Evolutionary conservation across 2,329 filamentous ascomycete species (phyloP), one percentile per base, ranked within the genome.

Genomic region (Claviceps africana): DNA sequence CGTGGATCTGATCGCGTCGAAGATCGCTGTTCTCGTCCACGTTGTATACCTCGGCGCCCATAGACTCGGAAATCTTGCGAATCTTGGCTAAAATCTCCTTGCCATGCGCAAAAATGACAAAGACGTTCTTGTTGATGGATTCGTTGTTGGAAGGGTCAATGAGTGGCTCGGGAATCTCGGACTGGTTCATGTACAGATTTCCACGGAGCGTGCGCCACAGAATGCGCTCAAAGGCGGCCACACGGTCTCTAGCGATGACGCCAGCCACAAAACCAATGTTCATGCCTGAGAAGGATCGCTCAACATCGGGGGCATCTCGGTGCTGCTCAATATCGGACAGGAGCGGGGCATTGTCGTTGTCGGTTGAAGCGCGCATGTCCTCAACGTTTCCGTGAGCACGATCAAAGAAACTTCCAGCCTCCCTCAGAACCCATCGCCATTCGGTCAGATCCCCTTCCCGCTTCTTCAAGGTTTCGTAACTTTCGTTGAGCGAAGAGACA

Each of bases 101-200:
- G 65, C 93, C 93, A 64, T 98, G 93, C 13, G 93, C 93, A 62
- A 98, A 98, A 68, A 98, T 98, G 64, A 98, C 91, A 64, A 98
- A 98, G 52, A 98, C 93, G 61, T 96, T 98, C 82, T 98, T 98
- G 74, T 86, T 82, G 61, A 94, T 78, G 57, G 87, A 77, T 71
- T 97, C 91, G 67, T 97, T 96, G 72, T 82, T 95, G 65, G 85
- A 79, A 17, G 93, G 91, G 67, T 98, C 88, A 66, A 95, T 77
- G 60, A 98, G 85, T 39, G 88, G 82, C 67, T 98, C 91, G 8
- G 89, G 84, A 56, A 98, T 98, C 75, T 98, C 93, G 42, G 91
- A 91, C 74, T 98, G 94, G 72, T 98, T 98, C 93, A 98, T 98
- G 77, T 97, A 98, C 57, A 98, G 74, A 70, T 98, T 98, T 62